Base-by-base conservation (phyloP, 176 grass and related monocot genomes). In the Phoenix dactylifera region DNA sequence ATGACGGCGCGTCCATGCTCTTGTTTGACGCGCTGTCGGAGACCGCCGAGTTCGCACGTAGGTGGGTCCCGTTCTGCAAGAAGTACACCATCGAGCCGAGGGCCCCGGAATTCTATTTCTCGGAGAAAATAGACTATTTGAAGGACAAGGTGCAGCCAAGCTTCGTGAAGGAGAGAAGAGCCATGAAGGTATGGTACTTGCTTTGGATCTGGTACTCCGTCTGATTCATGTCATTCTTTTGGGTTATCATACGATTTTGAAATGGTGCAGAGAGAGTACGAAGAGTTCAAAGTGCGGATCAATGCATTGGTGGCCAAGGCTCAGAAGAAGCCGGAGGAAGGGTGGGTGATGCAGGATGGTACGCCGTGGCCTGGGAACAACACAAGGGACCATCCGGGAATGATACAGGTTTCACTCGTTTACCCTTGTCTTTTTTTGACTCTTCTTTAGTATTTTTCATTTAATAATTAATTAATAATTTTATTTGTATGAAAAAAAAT, bases 21-120 rank as follows among this genome's bases (percentile, higher is more conserved):
- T 66, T 84, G n/a, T 96, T 96, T 66, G 91, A 96, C 73, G 59
- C 86, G 3, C 75, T 96, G 16, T 76, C 91, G 1, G 91, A 96
- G 77, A 96, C 91, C 0, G 86, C 91, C 1, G 86, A 96, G 72
- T 96, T 96, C 75, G 91, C 91, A 9, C 66, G 91, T 4, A 70
- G 86, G 0, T 96, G 91, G 91, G 91, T 96, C 54, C 91, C 91
- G 15, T 96, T 96, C 74, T 96, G 91, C 77, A 96, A 96, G 80
- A 96, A 96, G 80, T 76, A 89, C 74, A 25, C 50, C 72, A 77
- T 96, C 39, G 91, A 96, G 80, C 91, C 91, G 0, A 76, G 91
- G 15, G 74, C 91, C 3, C 91, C 91, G 0, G 90, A 95, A 71
- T 95, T 87, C 81, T 95, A 95, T 76, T 95, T 95, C 86, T 95